These are phyloP conservation scores for Tolypocladium amazonense DNA, from an alignment of 2,329 filamentous ascomycete genomes.

Conservation along the genomic window DNA sequence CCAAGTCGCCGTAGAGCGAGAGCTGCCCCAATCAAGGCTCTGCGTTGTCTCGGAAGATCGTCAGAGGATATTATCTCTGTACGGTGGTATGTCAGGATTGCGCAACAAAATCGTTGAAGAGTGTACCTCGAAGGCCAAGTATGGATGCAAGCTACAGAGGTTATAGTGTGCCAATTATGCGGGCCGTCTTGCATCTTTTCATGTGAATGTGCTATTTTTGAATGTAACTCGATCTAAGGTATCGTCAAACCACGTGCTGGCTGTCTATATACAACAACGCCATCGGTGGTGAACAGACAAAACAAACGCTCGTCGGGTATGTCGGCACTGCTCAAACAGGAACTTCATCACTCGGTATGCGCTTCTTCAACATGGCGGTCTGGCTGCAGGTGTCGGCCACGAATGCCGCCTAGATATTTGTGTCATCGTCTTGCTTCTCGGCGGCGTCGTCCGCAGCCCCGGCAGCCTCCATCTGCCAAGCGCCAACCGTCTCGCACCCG, in stretches of 20 bases:
- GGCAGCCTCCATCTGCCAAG: background rate
- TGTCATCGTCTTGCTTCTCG: background rate
- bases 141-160: background rate
- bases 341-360: background rate
- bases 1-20: background rate
- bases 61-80: too few relatives aligned
- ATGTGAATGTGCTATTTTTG: background rate
- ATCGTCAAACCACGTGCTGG: background rate
- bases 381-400: background rate
- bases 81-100: background rate
- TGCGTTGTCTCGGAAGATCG: background rate
- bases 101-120: background rate
- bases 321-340: background rate
- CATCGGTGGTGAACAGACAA: background rate
- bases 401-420: background rate
- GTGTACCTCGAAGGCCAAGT: background rate
- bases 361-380: background rate
- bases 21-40: background rate
- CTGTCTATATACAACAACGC: background rate
- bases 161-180: background rate
- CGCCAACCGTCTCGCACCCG: conserved; percentile 40
- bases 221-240: background rate
- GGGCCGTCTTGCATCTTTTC: background rate
- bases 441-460: background rate
- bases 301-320: background rate